Conservation (phyloP, 148 eudicot species). For the Cornus controversa region DNA sequence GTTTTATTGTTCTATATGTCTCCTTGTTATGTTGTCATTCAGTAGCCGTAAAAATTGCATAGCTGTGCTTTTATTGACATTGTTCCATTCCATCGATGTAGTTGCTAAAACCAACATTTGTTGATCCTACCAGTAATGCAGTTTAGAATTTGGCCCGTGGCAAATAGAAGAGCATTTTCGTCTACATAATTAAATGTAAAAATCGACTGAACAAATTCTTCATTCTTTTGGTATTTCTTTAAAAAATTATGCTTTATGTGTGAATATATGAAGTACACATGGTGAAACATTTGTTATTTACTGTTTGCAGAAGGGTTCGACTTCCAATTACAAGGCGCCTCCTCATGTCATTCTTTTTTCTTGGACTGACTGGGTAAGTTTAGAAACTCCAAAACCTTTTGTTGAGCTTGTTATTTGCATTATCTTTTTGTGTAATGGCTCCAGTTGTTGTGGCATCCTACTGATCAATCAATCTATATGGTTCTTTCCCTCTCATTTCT, state of each 20-base stretch:
- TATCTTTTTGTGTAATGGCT: background rate
- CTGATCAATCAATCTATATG: background rate
- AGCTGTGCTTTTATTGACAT: background rate
- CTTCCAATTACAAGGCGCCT: constrained; percentile 67
- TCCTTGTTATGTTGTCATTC: too few relatives aligned
- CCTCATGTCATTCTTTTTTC: constrained; percentile 64
- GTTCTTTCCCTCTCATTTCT: constrained; percentile 1
- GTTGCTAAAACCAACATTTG: background rate
- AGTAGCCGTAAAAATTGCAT: background rate
- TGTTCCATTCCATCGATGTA: background rate
- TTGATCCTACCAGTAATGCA: background rate
- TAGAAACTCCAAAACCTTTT: background rate
- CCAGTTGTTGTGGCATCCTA: background rate
- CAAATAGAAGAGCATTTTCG: too few relatives aligned
- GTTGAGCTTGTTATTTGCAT: background rate
- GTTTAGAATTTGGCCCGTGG: background rate
- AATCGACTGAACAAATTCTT: background rate
- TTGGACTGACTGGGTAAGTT: constrained; percentile 89
- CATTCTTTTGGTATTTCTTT: background rate
- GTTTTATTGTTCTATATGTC: background rate
- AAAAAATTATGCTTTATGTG: background rate
- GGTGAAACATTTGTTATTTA: constrained; percentile 12
- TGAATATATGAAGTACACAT: background rate
- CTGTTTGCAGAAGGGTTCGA: constrained; percentile 60
- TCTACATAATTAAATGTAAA: background rate